Evolutionary conservation across 345 rosid genomes (phyloP).

Genomic region (Gynandropsis gynandra): DNA sequence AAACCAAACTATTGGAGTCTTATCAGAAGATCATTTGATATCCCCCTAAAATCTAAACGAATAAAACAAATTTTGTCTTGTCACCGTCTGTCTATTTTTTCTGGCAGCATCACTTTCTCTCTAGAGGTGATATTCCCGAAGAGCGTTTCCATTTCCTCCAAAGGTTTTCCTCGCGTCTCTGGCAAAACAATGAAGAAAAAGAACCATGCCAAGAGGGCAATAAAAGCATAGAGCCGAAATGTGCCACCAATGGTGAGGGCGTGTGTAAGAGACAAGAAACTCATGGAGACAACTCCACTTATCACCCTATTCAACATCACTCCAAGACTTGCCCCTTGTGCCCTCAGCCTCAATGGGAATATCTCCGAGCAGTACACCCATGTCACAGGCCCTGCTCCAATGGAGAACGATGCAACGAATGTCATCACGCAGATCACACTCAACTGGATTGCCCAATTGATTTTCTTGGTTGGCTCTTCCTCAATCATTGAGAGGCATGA

Average conservation of each 20-base stretch:
- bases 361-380: conserved; percentile 62
- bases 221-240: conserved; percentile 38
- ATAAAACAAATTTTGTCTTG: no score
- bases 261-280: conserved; percentile 45
- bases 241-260: conserved; percentile 53
- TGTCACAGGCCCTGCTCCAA: conserved; percentile 60
- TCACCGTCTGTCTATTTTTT: no score
- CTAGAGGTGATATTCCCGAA: conserved; percentile 25
- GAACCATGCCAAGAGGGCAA: conserved; percentile 37
- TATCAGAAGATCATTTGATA: no score
- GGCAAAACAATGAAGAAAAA: conserved; percentile 50
- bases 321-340: conserved; percentile 61
- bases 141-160: conserved; percentile 53
- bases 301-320: conserved; percentile 50
- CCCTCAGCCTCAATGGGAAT: conserved; percentile 55
- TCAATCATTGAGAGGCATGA: conserved; percentile 27
- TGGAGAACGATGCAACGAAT: conserved; percentile 56
- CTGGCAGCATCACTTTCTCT: no score
- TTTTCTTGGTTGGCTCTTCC: no score
- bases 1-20: no score
- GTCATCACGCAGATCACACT: conserved; percentile 42
- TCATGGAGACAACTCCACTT: conserved; percentile 56
- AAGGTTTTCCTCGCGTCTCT: conserved; percentile 62
- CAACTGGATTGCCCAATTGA: conserved; percentile 28
- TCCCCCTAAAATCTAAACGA: no score